A percentile compares a stretch with the other conserved stretches of the same genome.
These are phyloP conservation scores for Collybia sordida DNA, from an alignment of 768 basidiomycete genomes.

Conservation along the genomic window DNA sequence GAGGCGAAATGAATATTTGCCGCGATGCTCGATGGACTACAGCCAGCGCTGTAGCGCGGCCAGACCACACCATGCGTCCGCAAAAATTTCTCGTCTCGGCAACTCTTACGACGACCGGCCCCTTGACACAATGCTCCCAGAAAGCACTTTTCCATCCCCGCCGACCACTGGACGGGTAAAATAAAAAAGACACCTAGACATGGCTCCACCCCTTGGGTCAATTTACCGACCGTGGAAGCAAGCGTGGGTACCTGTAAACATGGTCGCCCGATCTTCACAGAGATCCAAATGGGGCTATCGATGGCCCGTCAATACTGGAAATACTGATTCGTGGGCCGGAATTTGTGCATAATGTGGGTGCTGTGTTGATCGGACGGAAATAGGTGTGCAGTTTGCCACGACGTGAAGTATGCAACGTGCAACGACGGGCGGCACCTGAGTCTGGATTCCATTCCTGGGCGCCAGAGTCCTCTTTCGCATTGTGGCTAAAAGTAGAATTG, in stretches of 20 bases:
- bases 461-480: too few species aligned
- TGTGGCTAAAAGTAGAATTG: too few species aligned
- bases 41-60: too few species aligned
- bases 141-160: not conserved
- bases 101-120: too few species aligned
- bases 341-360: not conserved
- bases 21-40: too few species aligned
- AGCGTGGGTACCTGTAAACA: not conserved
- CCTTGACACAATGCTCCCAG: too few species aligned
- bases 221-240: not conserved
- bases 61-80: too few species aligned
- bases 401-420: not conserved
- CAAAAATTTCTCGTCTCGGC: too few species aligned
- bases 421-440: not conserved
- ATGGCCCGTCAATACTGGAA: not conserved
- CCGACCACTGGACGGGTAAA: not conserved
- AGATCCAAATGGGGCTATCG: slow-evolving; percentile 6
- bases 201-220: slow-evolving; percentile 1
- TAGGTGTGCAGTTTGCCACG: not conserved
- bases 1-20: too few species aligned
- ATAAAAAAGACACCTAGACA: not conserved
- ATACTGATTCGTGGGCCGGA: not conserved
- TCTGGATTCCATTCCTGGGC: not conserved
- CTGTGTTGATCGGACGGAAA: not conserved
- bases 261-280: slow-evolving; percentile 5